Percentiles rank a stretch among this genome's conserved stretches.
Evolutionary conservation across 345 rosid genomes (phyloP).

Genomic region (Salix viminalis): DNA sequence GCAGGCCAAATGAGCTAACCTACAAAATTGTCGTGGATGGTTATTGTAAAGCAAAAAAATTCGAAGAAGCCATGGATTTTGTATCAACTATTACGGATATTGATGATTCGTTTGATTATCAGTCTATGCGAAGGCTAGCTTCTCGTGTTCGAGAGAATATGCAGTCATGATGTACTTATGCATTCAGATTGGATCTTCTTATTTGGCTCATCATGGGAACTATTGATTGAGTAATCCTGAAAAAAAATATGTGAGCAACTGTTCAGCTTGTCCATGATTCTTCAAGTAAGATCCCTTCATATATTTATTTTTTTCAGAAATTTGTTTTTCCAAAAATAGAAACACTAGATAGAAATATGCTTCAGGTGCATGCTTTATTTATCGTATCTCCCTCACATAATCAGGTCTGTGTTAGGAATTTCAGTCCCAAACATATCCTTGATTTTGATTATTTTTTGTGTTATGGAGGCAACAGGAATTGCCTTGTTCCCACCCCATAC

Average conservation of each 20-base stretch:
- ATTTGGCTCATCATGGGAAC: not conserved
- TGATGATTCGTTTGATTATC: conserved; percentile 52
- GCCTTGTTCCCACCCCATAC: too few species aligned
- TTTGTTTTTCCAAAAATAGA: not conserved
- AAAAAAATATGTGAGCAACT: not conserved
- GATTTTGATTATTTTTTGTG: not conserved
- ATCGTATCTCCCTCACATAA: not conserved
- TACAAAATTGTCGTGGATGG: conserved; percentile 84
- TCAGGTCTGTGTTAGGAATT: not conserved
- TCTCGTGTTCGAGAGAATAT: conserved; percentile 48
- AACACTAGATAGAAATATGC: not conserved
- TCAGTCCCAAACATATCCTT: not conserved
- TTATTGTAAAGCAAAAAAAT: conserved; percentile 63
- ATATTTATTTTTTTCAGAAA: too few species aligned
- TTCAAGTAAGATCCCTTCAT: not conserved
- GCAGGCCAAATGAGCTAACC: conserved; percentile 75
- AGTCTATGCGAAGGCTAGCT: conserved; percentile 51
- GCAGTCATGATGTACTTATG: conserved; percentile 30
- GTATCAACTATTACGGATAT: conserved; percentile 52
- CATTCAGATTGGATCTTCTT: not conserved
- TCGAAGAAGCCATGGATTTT: conserved; percentile 75
- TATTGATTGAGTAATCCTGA: not conserved
- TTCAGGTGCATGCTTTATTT: not conserved
- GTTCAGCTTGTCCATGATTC: not conserved
- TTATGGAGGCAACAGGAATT: too few species aligned